phyloP scores from a whole-genome alignment of 176 grass and related monocot species.

The Triticum monococcum region DNA sequence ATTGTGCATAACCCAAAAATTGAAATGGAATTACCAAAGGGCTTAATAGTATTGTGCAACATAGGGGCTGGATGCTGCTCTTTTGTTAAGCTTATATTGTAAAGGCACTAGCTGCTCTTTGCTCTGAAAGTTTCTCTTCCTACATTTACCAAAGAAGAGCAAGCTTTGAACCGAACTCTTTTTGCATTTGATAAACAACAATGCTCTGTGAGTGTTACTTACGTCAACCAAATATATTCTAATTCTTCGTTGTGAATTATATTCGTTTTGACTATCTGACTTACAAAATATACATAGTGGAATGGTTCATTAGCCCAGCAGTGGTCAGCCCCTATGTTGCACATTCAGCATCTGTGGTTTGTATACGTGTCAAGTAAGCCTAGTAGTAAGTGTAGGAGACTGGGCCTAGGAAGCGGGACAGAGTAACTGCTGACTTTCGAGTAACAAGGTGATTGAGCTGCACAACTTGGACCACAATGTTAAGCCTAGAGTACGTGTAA shows the following conservation, averaged over 20 bases:
- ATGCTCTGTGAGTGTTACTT: not conserved
- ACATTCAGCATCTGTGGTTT: not conserved
- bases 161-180: not conserved
- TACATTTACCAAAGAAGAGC: not conserved
- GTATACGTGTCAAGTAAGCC: not conserved
- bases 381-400: not conserved
- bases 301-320: not conserved
- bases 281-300: not conserved
- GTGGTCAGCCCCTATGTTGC: constrained; percentile 9
- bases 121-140: not conserved
- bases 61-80: too few relatives aligned
- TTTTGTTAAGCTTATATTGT: not conserved
- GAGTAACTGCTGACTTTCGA: not conserved
- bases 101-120: not conserved
- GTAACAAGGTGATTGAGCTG: not conserved
- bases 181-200: too few relatives aligned
- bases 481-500: too few relatives aligned
- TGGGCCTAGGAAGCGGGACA: not conserved
- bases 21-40: not conserved
- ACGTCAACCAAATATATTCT: not conserved
- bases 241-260: not conserved
- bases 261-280: not conserved
- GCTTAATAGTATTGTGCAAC: not conserved
- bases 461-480: not conserved
- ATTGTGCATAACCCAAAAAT: not conserved